phyloP scores from a whole-genome alignment of 768 basidiomycete species.

The Boletellus sp. region DNA sequence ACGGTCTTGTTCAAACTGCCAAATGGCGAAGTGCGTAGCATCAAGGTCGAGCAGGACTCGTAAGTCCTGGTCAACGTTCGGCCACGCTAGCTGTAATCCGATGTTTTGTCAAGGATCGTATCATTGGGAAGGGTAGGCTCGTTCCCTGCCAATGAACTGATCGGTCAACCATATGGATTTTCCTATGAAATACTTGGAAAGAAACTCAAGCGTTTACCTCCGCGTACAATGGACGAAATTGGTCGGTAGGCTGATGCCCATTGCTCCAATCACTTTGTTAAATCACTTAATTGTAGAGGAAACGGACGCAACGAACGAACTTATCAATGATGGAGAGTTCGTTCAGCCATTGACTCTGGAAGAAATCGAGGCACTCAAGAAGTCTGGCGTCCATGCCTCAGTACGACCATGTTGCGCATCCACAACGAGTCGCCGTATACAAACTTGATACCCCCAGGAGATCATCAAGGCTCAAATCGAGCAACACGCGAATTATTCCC shows the following conservation, averaged over 20 bases:
- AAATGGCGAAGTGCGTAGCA: constrained; percentile 70
- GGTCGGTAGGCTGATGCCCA: constrained; percentile 42
- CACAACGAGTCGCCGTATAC: constrained; percentile 2
- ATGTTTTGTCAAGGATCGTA: constrained; percentile 47
- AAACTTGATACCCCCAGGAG: constrained; percentile 53
- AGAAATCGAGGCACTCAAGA: constrained; percentile 82
- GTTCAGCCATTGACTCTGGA: constrained; percentile 79
- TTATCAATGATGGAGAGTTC: constrained; percentile 83
- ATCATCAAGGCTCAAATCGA: constrained; percentile 95
- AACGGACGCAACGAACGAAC: constrained; percentile 94
- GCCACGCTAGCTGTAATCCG: not conserved
- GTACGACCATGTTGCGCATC: constrained; percentile 38
- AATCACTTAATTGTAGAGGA: constrained; percentile 59
- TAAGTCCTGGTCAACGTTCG: constrained; percentile 41
- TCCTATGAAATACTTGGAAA: constrained; percentile 83
- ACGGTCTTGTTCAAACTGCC: constrained; percentile 79
- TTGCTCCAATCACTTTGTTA: not conserved
- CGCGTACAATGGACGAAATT: constrained; percentile 70
- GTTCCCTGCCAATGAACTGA: constrained; percentile 73
- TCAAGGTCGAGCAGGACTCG: constrained; percentile 72
- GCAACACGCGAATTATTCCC: constrained; percentile 82
- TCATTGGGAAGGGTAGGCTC: constrained; percentile 83
- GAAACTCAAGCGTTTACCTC: constrained; percentile 58
- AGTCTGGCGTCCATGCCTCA: constrained; percentile 75
- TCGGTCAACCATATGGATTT: constrained; percentile 82